Evolutionary conservation across 257 asterid genomes (phyloP).

Genomic region (Perilla frutescens): DNA sequence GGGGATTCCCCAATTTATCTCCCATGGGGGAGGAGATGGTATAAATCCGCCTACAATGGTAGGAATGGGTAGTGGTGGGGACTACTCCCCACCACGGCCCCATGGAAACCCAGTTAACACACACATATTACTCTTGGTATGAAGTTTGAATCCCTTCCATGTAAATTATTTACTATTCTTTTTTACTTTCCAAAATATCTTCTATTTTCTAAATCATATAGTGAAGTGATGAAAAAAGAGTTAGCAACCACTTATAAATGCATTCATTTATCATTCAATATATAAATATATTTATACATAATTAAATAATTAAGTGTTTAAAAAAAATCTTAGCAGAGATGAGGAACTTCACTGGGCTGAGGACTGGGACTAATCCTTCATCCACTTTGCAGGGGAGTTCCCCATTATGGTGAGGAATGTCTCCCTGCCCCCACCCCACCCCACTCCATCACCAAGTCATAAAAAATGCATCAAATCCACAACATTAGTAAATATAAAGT

Average conservation of each 20-base stretch:
- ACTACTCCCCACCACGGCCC: neutral
- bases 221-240: neutral
- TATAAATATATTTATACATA: neutral
- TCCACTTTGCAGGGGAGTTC: neutral
- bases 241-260: neutral
- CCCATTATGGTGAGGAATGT: neutral
- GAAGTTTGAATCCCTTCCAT: neutral
- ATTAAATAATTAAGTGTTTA: neutral
- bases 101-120: neutral
- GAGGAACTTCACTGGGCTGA: neutral
- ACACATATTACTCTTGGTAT: neutral
- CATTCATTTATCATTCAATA: too few relatives aligned
- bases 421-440: too few relatives aligned
- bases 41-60: too few relatives aligned
- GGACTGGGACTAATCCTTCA: neutral
- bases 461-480: neutral
- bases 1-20: neutral
- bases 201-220: neutral
- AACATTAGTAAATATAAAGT: neutral
- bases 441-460: too few relatives aligned
- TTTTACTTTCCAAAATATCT: neutral
- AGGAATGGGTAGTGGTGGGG: too few relatives aligned
- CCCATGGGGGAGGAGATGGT: neutral
- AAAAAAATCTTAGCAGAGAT: neutral
- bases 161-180: neutral